Percentiles rank a stretch among this genome's conserved stretches.
Evolutionary conservation across 805 yeast species (phyloP).

Genomic region (Maudiozyma bulderi): DNA sequence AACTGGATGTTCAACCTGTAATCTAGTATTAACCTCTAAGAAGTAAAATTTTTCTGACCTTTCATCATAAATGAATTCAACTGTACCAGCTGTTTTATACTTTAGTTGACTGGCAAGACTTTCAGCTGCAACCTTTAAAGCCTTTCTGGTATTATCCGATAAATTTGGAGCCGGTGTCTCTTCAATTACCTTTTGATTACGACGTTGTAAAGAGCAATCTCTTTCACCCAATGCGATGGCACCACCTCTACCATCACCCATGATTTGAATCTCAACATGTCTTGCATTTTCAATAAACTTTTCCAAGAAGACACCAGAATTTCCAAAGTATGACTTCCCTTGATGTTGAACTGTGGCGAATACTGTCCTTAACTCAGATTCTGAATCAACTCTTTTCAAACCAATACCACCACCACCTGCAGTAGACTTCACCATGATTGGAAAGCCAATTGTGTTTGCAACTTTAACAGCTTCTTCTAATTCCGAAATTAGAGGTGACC

Average conservation of each 20-base stretch:
- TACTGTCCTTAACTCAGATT: constrained; percentile 70
- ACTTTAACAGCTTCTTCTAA: constrained; percentile 66
- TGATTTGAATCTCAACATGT: constrained; percentile 93
- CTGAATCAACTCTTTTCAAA: constrained; percentile 81
- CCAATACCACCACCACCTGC: constrained; percentile 99
- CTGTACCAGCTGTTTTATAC: constrained; percentile 96
- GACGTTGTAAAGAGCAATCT: constrained; percentile 94
- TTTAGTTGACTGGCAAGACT: constrained; percentile 72
- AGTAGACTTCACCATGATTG: constrained; percentile 93
- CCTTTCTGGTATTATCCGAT: constrained; percentile 65
- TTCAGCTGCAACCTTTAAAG: constrained; percentile 78
- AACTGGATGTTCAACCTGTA: constrained; percentile 96
- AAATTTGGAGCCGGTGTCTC: constrained; percentile 97
- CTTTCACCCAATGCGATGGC: constrained; percentile 95
- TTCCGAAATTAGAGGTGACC: constrained; percentile 70
- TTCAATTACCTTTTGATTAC: constrained; percentile 93
- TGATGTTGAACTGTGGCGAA: constrained; percentile 89
- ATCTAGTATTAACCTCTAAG: constrained; percentile 90
- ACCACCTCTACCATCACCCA: constrained; percentile 90
- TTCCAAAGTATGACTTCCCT: constrained; percentile 88
- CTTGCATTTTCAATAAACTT: constrained; percentile 91
- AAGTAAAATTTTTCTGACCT: constrained; percentile 83
- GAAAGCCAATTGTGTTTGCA: constrained; percentile 72
- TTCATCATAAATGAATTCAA: constrained; percentile 88
- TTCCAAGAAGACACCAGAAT: constrained; percentile 90